These are phyloP conservation scores for Asterophora parasitica DNA, from an alignment of 768 basidiomycete genomes.

Conservation along the genomic window DNA sequence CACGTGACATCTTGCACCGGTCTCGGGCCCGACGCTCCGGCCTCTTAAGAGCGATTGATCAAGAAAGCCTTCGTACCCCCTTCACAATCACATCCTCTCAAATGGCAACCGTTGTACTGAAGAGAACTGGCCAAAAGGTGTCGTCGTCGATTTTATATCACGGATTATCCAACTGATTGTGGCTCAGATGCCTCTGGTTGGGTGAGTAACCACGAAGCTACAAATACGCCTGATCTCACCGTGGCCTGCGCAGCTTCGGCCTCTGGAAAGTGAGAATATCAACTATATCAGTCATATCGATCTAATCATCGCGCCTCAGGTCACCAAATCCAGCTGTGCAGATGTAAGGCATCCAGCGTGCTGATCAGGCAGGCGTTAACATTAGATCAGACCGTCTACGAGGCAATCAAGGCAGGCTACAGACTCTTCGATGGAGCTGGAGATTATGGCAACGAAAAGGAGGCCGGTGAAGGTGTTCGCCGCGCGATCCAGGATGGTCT, in stretches of 20 bases:
- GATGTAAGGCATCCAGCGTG: conserved; percentile 36
- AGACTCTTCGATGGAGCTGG: conserved; percentile 83
- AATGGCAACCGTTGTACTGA: conserved; percentile 53
- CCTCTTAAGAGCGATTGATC: conserved; percentile 2
- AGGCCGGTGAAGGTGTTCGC: conserved; percentile 74
- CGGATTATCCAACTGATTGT: conserved; percentile 1
- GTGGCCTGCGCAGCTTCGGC: conserved; percentile 43
- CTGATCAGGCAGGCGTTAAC: not conserved
- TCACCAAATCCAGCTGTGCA: conserved; percentile 56
- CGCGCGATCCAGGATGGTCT: conserved; percentile 78
- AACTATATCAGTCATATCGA: conserved; percentile 25
- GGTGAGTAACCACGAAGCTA: conserved; percentile 36
- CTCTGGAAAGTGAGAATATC: conserved; percentile 56
- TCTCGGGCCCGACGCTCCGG: too few relatives aligned
- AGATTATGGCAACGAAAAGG: conserved; percentile 88
- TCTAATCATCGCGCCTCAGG: conserved; percentile 42
- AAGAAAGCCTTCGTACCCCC: not conserved
- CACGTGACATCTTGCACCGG: not conserved
- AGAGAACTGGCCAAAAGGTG: conserved; percentile 59
- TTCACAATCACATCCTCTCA: conserved; percentile 1
- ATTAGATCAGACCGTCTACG: conserved; percentile 61
- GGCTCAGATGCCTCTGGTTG: conserved; percentile 63
- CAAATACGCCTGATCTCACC: conserved; percentile 9
- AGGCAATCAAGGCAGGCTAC: conserved; percentile 82
- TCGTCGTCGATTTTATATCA: conserved; percentile 5